A percentile compares a stretch with the other conserved stretches of the same genome.
Evolutionary conservation across 345 rosid genomes (phyloP).

Genomic region (Acer saccharum): DNA sequence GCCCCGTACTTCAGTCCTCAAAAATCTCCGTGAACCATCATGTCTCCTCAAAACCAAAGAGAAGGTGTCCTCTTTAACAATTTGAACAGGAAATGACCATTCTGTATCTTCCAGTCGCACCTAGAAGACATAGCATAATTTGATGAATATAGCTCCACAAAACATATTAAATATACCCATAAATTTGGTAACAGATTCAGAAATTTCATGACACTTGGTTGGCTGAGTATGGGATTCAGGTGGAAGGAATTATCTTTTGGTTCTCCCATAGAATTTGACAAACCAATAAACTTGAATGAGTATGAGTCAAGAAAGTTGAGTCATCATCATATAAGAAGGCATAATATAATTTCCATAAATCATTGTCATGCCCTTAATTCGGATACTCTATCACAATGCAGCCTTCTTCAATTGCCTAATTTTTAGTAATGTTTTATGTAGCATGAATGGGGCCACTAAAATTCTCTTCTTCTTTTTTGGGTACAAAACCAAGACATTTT

Average conservation of each 20-base stretch:
- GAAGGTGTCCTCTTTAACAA: conserved; percentile 87
- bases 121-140: conserved; percentile 38
- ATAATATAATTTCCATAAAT: not conserved
- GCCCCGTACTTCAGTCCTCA: conserved; percentile 88
- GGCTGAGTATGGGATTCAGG: not conserved
- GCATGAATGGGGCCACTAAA: not conserved
- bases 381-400: not conserved
- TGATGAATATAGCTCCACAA: conserved; percentile 1
- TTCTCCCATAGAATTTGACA: not conserved
- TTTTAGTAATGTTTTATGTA: not conserved
- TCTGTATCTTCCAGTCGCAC: conserved; percentile 75
- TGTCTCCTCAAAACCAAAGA: conserved; percentile 68
- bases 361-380: not conserved
- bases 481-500: not conserved
- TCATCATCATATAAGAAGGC: not conserved
- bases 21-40: conserved; percentile 53
- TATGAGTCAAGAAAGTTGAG: not conserved
- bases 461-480: not conserved
- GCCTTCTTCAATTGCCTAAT: not conserved
- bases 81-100: conserved; percentile 92
- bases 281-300: not conserved
- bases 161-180: not conserved
- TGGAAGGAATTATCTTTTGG: not conserved
- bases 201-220: not conserved
- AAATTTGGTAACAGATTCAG: not conserved